Conservation (phyloP, 2,329 filamentous ascomycete species). For the Sarocladium brachiariae region DNA sequence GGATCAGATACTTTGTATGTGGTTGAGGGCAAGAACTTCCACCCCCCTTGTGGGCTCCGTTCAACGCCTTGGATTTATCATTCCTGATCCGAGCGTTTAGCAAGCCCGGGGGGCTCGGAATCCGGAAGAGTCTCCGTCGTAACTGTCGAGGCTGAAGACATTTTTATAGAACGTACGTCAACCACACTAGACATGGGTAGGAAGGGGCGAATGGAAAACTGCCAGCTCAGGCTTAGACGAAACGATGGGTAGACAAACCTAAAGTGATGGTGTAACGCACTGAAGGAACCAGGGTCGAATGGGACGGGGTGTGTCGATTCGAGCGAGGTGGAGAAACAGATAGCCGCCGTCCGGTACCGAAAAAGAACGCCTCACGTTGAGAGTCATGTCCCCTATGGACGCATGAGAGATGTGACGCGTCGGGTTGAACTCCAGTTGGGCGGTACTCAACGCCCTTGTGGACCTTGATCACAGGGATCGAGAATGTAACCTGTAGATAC, state of each 20-base stretch:
- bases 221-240: neutral
- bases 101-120: too few species aligned
- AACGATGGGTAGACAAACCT: neutral
- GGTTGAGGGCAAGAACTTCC: neutral
- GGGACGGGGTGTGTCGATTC: neutral
- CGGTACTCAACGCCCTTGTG: neutral
- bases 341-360: neutral
- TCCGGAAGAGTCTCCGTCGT: neutral
- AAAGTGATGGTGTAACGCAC: conserved; percentile 2
- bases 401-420: neutral
- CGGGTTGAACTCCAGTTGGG: neutral
- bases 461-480: neutral
- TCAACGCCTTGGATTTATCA: neutral
- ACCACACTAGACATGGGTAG: neutral
- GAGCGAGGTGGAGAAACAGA: neutral
- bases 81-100: neutral
- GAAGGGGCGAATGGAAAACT: neutral
- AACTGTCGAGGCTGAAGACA: conserved; percentile 1
- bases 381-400: neutral
- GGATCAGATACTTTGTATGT: conserved; percentile 4
- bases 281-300: neutral
- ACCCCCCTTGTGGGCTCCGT: neutral
- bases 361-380: neutral
- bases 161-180: neutral
- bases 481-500: neutral